Evolutionary conservation across 202 grass and related monocot genomes (phyloP), one percentile per base, ranked within the genome.

Genomic region (Miscanthus sacchariflorus): DNA sequence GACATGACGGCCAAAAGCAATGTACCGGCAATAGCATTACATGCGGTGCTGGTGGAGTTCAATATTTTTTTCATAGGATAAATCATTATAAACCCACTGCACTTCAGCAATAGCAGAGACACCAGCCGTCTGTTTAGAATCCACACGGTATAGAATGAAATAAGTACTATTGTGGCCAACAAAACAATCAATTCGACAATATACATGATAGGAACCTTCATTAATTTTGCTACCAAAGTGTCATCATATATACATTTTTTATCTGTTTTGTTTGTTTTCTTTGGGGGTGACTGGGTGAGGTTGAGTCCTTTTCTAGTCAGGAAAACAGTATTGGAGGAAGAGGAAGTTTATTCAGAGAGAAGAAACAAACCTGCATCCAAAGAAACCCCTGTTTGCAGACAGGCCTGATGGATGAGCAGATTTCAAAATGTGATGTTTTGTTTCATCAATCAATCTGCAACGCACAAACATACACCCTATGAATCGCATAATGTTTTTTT

Each of bases 341-440:
- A 89, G 76, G 67, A 58, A 48, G 7, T 74, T 36, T 30, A 74
- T 18, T 43, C 61, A 10, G 33, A 74, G 68, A 12, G 39, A 89
- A 71, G 81, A 87, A 74, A 84, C 68, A 81, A 23, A 98, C 96
- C 92, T 98, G 94, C 96, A 95, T 83, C 92, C 73, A 77, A 95
- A 98, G 80, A 96, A 98, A 74, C 96, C 96, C 64, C 92, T 90
- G 74, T 94, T 87, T 19, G 96, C 96, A 84, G 96, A 96, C 58
- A 98, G 90, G 28, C 96, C 93, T 21, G 96, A 98, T 54, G 96
- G 96, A 88, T 98, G 96, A 83, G 93, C 96, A 78, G 93, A 88
- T 86, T 89, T 95, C 46, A 98, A 71, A 87, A 98, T 87, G 74
- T 94, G 90, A 80, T 98, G 96, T 74, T 96, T 96, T 61, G 92